phyloP scores from a whole-genome alignment of 1,284 basidiomycete species.

The Macrocystidia cucumis region DNA sequence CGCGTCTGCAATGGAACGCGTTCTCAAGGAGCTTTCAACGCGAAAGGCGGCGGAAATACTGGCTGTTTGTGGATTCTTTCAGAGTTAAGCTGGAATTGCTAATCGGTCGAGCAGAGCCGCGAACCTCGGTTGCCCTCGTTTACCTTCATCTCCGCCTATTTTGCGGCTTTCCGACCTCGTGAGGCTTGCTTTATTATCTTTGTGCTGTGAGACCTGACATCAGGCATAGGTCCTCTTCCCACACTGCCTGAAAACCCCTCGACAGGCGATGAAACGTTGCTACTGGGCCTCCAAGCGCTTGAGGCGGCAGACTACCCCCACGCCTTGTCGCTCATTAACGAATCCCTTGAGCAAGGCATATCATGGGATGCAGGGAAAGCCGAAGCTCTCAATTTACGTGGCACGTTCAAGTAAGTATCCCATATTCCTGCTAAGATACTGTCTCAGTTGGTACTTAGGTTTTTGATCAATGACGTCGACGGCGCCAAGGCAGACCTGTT shows the following conservation, averaged over 20 bases:
- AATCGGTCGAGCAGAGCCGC: conserved; percentile 41
- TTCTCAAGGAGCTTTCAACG: conserved; percentile 79
- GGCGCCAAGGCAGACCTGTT: conserved; percentile 87
- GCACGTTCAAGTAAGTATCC: conserved; percentile 80
- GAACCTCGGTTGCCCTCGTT: conserved; percentile 84
- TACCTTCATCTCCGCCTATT: conserved; percentile 94
- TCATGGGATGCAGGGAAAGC: conserved; percentile 74
- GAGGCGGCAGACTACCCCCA: conserved; percentile 85
- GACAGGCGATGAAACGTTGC: conserved; percentile 79
- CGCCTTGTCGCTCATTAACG: conserved; percentile 75
- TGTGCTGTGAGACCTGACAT: conserved; percentile 6
- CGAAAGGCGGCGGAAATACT: conserved; percentile 72
- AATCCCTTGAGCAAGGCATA: conserved; percentile 85
- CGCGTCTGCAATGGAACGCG: conserved; percentile 83
- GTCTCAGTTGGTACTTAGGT: conserved; percentile 36
- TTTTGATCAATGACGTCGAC: conserved; percentile 80
- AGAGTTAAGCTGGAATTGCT: conserved; percentile 6
- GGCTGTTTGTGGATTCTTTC: conserved; percentile 28
- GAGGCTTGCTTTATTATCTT: conserved; percentile 22
- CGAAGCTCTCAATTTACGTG: conserved; percentile 88
- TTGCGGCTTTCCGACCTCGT: conserved; percentile 93
- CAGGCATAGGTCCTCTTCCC: conserved; percentile 54
- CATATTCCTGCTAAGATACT: background rate
- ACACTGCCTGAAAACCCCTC: conserved; percentile 70
- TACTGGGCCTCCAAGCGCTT: conserved; percentile 79